Base-by-base conservation (phyloP, 2,329 filamentous ascomycete genomes). In the Sporothrix inflata region DNA sequence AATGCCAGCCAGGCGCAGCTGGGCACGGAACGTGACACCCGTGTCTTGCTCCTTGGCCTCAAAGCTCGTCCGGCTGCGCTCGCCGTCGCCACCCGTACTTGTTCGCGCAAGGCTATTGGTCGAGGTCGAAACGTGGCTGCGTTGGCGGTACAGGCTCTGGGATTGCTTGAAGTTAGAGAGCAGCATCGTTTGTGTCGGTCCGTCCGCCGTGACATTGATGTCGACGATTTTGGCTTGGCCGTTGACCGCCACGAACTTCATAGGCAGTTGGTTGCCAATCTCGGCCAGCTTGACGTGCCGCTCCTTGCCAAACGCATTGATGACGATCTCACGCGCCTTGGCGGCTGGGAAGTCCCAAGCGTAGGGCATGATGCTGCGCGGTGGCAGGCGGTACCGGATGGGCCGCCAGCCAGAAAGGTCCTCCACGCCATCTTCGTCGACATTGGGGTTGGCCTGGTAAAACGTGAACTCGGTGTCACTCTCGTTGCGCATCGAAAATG, bases 321-420 rank as follows among this genome's bases (percentile, higher is more conserved):
- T 89, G 67, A 98, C 90, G 51, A 99, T 88, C 79, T 98, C 96
- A 78, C 96, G 97, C 82, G 93, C 92, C 83, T 97, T 98, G n/a
- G 94, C 94, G 1, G 96, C 95, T 0, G 96, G 97, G 82, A 97
- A 99, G 79, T 99, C 97, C 96, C 96, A 99, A 1, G 96, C 95
- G 78, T 99, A 99, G 0, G 97, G 96, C 96, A 99, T 99, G 81
- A 99, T 98, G 81, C 95, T 98, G 73, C 96, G 88, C 14, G 95
- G 91, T 1, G 97, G 97, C 40, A 99, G 85, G 42, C 95, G 91
- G 82, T 99, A 99, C 70, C 94, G 88, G 74, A 99, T 93, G 1
- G 94, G 94, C 75, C 93, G 92, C 93, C 96, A 99, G 4, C 94
- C 93, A 70, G 93, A 94, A 72, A 90, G 86, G 78, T 98, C 93